phyloP scores from a whole-genome alignment of 2,329 filamentous ascomycete genomes.

The Pyrenophora graminea region DNA sequence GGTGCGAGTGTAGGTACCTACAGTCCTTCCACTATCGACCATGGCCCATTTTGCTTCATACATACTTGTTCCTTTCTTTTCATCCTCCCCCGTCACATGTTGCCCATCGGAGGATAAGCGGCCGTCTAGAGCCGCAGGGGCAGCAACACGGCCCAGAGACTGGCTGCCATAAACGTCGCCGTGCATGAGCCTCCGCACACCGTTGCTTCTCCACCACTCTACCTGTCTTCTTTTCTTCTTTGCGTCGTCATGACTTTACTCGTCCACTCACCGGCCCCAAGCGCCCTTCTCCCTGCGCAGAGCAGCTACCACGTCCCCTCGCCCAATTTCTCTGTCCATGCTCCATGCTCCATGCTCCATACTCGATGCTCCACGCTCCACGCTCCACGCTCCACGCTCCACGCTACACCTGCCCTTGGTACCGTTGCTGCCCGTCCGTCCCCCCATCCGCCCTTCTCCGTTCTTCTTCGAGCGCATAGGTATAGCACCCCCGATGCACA shows the following conservation, averaged over 20 bases:
- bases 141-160: slow-evolving; percentile 31
- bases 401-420: slow-evolving; percentile 1
- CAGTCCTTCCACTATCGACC: too few relatives aligned
- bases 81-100: too few relatives aligned
- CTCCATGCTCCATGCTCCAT: too few relatives aligned
- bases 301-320: slow-evolving; percentile 1
- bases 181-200: slow-evolving; percentile 38
- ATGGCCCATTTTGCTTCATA: too few relatives aligned
- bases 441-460: background rate
- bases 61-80: slow-evolving; percentile 14
- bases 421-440: slow-evolving; percentile 3
- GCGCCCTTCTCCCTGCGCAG: slow-evolving; percentile 6
- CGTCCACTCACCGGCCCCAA: slow-evolving; percentile 8
- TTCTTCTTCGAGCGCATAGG: background rate
- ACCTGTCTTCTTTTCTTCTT: slow-evolving; percentile 29
- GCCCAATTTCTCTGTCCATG: background rate
- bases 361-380: too few relatives aligned
- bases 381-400: background rate
- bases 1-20: slow-evolving; percentile 11
- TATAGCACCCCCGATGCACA: slow-evolving; percentile 8
- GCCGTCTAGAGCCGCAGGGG: slow-evolving; percentile 24
- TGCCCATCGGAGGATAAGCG: slow-evolving; percentile 1
- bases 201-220: slow-evolving; percentile 28
- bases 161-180: slow-evolving; percentile 32
- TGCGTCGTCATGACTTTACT: slow-evolving; percentile 20